A percentile compares a stretch with the other conserved stretches of the same genome.
phyloP scores from a whole-genome alignment of 164 flowering plant species.

The Berberis vulgaris region DNA sequence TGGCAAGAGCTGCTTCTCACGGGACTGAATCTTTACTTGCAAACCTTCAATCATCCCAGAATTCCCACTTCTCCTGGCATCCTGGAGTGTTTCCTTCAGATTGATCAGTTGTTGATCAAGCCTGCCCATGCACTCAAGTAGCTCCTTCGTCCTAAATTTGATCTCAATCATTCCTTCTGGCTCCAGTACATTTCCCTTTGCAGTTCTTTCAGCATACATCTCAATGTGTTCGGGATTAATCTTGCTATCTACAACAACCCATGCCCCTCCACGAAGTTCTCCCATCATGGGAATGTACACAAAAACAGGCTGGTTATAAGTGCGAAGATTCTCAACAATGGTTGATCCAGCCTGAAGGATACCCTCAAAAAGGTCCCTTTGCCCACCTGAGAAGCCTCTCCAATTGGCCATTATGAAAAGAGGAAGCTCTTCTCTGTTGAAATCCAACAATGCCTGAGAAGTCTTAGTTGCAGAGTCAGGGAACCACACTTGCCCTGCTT shows the following conservation, averaged over 20 bases:
- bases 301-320: conserved; percentile 89
- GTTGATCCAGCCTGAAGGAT: conserved; percentile 99
- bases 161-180: conserved; percentile 99
- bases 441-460: conserved; percentile 88
- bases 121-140: conserved; percentile 90
- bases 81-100: conserved; percentile 57
- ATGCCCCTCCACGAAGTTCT: conserved; percentile 99
- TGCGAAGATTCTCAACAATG: conserved; percentile 93
- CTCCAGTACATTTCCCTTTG: conserved; percentile 99
- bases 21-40: conserved; percentile 58
- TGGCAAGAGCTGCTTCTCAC: conserved; percentile 86
- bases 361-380: conserved; percentile 97
- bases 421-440: conserved; percentile 94
- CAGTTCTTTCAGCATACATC: conserved; percentile 93
- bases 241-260: conserved; percentile 94
- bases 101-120: conserved; percentile 61
- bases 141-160: conserved; percentile 73
- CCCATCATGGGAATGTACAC: conserved; percentile 96
- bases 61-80: conserved; percentile 29
- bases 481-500: conserved; percentile 99
- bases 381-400: conserved; percentile 99
- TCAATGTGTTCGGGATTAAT: conserved; percentile 92
- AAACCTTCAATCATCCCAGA: conserved; percentile 29
- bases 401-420: conserved; percentile 97
- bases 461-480: conserved; percentile 98